Percentiles rank a stretch among this genome's conserved stretches.
phyloP scores from a whole-genome alignment of 176 grass and related monocot species.

The Phoenix dactylifera region DNA sequence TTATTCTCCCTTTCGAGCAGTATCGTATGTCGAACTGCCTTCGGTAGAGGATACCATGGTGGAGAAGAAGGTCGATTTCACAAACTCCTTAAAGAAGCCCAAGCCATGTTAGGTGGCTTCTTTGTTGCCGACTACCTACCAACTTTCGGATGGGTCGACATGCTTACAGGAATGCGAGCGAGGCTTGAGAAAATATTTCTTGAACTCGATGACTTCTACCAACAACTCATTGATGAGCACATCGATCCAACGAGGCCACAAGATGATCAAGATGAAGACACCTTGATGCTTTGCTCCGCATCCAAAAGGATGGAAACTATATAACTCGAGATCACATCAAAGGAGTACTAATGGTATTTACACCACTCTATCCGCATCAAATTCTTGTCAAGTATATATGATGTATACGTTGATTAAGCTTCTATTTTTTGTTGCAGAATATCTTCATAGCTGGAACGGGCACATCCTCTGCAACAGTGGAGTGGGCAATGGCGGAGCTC shows the following conservation, averaged over 20 bases:
- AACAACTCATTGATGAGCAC: neutral
- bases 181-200: conserved; percentile 17
- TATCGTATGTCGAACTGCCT: no score
- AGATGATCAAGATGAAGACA: conserved; percentile 11
- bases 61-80: no score
- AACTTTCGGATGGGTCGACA: no score
- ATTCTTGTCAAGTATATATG: no score
- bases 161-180: no score
- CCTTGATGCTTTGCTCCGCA: neutral
- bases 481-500: conserved; percentile 30
- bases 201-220: neutral
- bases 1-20: no score
- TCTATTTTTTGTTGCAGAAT: conserved; percentile 2
- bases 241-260: neutral
- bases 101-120: no score
- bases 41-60: no score
- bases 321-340: conserved; percentile 18
- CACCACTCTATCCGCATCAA: neutral
- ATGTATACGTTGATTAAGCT: no score
- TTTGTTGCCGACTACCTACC: no score
- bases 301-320: conserved; percentile 8
- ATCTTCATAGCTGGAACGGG: conserved; percentile 28
- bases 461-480: conserved; percentile 11
- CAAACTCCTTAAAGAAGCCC: no score
- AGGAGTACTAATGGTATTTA: conserved; percentile 9